Conservation (phyloP, 257 asterid species). For the Solanum pimpinellifolium region DNA sequence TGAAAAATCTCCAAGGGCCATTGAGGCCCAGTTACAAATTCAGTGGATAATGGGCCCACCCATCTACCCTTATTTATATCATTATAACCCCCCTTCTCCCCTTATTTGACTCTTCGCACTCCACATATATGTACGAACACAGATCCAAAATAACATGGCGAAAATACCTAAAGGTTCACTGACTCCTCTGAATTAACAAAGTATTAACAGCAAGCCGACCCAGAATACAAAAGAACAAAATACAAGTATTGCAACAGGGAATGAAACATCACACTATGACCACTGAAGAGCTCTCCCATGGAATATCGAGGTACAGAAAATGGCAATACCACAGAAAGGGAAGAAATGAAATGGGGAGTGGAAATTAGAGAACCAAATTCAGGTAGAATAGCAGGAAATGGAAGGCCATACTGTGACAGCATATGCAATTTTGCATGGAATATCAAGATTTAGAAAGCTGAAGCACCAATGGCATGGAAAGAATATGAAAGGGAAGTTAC, state of each 20-base stretch:
- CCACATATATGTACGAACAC: neutral
- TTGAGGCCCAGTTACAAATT: neutral
- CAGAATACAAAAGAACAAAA: neutral
- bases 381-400: neutral
- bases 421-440: neutral
- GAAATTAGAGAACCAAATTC: neutral
- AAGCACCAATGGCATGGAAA: neutral
- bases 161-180: neutral
- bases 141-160: neutral
- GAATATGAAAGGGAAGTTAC: neutral
- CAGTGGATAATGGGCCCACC: neutral
- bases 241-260: neutral
- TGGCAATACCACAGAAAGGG: neutral
- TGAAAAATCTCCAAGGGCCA: neutral
- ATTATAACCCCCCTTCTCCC: neutral
- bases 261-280: neutral
- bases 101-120: neutral
- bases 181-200: neutral
- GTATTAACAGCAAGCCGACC: neutral
- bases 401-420: neutral
- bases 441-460: neutral
- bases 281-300: neutral
- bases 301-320: neutral
- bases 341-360: neutral
- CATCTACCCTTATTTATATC: neutral